Evolutionary conservation across 192 early-diverging fungal species (phyloP).

Genomic region (Gryganskiella cystojenkinii): DNA sequence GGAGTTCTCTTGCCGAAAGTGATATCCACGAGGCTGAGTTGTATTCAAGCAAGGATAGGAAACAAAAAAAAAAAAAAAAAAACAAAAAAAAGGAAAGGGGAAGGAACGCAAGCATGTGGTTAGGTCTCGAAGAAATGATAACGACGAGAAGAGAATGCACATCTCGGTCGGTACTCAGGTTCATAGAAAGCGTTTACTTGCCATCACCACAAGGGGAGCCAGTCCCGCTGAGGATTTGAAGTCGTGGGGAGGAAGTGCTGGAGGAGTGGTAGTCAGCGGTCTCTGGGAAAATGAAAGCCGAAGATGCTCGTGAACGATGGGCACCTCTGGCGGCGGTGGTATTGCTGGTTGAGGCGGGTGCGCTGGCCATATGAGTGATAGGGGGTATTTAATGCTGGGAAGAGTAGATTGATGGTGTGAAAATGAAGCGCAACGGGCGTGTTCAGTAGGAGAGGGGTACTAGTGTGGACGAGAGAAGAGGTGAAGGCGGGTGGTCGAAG

Average conservation of each 20-base stretch:
- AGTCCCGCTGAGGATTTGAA: conserved; percentile 43
- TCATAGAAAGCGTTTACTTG: conserved; percentile 5
- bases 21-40: conserved; percentile 52
- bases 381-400: neutral
- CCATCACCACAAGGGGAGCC: conserved; percentile 51
- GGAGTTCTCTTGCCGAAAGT: conserved; percentile 40
- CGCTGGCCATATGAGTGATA: neutral
- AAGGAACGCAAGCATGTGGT: neutral
- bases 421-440: neutral
- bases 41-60: too few species aligned
- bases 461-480: neutral
- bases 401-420: neutral
- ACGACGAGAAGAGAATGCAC: neutral
- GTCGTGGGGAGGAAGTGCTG: conserved; percentile 21
- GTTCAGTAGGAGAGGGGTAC: neutral
- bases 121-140: neutral
- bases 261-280: conserved; percentile 45
- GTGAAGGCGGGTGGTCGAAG: neutral
- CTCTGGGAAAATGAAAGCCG: conserved; percentile 39
- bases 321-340: conserved; percentile 14
- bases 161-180: too few species aligned
- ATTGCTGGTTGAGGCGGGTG: neutral
- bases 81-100: neutral
- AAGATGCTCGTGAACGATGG: conserved; percentile 33
- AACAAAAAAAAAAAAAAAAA: neutral